Evolutionary conservation across 1,139 yeast species (phyloP).

Genomic region (Nakaseomyces kungkrabaensis): DNA sequence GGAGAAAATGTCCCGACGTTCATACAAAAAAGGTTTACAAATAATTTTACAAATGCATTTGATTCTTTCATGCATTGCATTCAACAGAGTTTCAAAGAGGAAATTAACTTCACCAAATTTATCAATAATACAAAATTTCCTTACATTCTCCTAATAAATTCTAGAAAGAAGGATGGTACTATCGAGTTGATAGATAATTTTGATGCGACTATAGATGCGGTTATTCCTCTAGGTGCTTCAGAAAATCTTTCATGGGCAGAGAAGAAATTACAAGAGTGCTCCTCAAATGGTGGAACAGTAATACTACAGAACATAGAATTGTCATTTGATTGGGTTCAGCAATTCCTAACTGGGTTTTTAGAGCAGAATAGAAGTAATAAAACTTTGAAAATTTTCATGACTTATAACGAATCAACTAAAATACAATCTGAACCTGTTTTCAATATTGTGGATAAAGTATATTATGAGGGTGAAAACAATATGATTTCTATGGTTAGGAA

Average conservation of each 20-base stretch:
- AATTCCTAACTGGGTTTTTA: constrained; percentile 15
- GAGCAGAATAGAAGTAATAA: constrained; percentile 6
- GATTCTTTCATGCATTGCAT: not conserved
- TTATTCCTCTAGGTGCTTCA: constrained; percentile 63
- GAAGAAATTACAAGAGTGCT: constrained; percentile 39
- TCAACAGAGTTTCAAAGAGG: not conserved
- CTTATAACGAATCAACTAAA: not conserved
- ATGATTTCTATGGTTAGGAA: not conserved
- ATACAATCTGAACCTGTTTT: not conserved
- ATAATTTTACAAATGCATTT: not conserved
- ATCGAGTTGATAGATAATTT: constrained; percentile 36
- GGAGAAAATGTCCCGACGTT: not conserved
- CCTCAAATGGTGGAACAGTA: constrained; percentile 52
- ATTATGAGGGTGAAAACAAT: not conserved
- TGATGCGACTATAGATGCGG: not conserved
- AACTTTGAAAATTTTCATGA: constrained; percentile 18
- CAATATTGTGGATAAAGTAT: not conserved
- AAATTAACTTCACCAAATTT: not conserved
- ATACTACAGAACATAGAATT: constrained; percentile 71
- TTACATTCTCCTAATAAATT: not conserved
- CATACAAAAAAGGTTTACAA: not conserved
- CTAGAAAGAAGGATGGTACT: constrained; percentile 42
- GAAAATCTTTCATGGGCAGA: constrained; percentile 57
- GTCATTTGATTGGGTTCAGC: constrained; percentile 53
- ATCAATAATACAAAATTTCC: not conserved